phyloP scores from a whole-genome alignment of 257 asterid species.

The Parsonsia alboflavescens region DNA sequence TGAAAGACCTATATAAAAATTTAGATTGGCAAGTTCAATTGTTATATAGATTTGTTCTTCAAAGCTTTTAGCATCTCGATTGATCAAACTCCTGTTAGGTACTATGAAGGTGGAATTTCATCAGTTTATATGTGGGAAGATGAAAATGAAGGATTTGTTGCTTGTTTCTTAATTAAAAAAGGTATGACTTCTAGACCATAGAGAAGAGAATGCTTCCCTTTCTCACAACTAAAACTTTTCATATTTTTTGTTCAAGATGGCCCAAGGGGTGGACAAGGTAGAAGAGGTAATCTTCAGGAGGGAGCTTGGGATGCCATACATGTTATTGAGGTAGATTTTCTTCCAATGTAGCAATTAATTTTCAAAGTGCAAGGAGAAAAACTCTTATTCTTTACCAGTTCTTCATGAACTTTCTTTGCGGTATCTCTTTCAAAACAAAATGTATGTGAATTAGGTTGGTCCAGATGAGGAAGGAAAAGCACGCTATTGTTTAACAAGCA shows the following conservation, averaged over 20 bases:
- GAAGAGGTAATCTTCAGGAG: slow-evolving; percentile 86
- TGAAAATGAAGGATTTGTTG: slow-evolving; percentile 78
- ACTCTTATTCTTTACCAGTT: slow-evolving; percentile 11
- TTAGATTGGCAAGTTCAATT: neutral
- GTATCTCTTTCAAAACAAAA: slow-evolving; percentile 2
- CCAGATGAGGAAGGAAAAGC: slow-evolving; percentile 75
- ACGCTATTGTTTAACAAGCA: slow-evolving; percentile 83
- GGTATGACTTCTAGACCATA: slow-evolving; percentile 29
- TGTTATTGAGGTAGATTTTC: slow-evolving; percentile 73
- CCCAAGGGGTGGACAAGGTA: slow-evolving; percentile 73
- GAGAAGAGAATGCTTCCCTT: slow-evolving; percentile 10
- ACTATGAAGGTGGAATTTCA: slow-evolving; percentile 96
- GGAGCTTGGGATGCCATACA: slow-evolving; percentile 99
- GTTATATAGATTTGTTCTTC: neutral
- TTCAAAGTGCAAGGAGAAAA: slow-evolving; percentile 1
- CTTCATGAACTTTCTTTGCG: neutral
- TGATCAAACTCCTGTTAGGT: slow-evolving; percentile 62
- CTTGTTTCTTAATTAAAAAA: slow-evolving; percentile 92
- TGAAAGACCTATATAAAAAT: neutral
- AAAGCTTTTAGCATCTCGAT: slow-evolving; percentile 29
- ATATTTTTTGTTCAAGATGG: slow-evolving; percentile 57
- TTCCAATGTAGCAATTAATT: neutral
- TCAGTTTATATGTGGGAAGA: slow-evolving; percentile 95
- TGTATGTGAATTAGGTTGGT: slow-evolving; percentile 48
- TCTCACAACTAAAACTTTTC: slow-evolving; percentile 19